phyloP scores from a whole-genome alignment of 208 protist species.

The Crithidia brevicula region DNA sequence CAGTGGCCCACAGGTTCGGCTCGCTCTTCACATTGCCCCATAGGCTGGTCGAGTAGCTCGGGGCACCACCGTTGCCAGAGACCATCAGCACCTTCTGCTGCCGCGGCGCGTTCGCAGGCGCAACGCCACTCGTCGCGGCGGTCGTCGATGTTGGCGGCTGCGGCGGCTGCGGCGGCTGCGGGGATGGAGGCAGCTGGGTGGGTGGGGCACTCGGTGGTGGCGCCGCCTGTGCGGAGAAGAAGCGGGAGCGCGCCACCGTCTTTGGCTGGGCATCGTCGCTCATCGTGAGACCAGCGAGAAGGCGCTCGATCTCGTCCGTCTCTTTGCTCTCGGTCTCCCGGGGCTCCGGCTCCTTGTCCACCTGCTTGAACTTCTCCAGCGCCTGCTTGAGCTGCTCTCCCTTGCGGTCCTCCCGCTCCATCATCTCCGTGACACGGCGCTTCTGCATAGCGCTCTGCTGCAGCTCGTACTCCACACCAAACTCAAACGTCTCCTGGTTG shows the following conservation, averaged over 20 bases:
- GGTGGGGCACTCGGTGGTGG: neutral
- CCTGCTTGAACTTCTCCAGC: constrained; percentile 45
- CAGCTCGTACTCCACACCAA: constrained; percentile 85
- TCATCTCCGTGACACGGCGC: constrained; percentile 65
- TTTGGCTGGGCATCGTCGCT: constrained; percentile 23
- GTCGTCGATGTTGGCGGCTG: neutral
- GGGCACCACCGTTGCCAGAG: constrained; percentile 25
- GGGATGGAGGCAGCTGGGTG: neutral
- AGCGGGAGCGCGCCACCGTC: constrained; percentile 48
- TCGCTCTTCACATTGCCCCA: constrained; percentile 40
- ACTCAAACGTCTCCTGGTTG: constrained; percentile 86
- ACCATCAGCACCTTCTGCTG: constrained; percentile 26
- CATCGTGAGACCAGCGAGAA: constrained; percentile 49
- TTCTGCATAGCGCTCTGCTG: constrained; percentile 72
- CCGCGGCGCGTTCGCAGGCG: neutral
- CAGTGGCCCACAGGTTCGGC: constrained; percentile 32
- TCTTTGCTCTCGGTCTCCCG: constrained; percentile 29
- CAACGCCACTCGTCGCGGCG: constrained; percentile 6
- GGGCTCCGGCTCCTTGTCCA: constrained; percentile 33
- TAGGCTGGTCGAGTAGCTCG: constrained; percentile 19
- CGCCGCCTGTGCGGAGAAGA: constrained; percentile 39
- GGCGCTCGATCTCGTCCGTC: constrained; percentile 58
- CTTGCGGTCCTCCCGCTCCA: constrained; percentile 59
- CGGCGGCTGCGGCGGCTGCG: neutral
- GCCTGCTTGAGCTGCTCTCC: constrained; percentile 36